Conservation (phyloP, 2,329 filamentous ascomycete genomes). For the Zymoseptoria passerinii region DNA sequence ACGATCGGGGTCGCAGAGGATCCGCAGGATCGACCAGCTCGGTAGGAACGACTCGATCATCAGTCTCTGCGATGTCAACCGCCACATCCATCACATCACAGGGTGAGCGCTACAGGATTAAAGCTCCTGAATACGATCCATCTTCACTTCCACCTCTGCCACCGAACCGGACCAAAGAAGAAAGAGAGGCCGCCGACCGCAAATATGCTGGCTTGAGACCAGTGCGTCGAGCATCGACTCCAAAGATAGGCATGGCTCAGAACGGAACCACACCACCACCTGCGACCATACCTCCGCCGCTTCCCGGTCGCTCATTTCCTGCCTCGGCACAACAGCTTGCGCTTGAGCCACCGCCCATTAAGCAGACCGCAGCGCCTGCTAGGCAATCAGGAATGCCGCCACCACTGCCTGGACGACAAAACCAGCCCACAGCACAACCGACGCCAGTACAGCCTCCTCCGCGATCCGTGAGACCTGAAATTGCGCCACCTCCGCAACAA, state of each 20-base stretch:
- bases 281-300: slow-evolving; percentile 7
- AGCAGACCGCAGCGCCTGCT: background rate
- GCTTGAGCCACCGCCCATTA: background rate
- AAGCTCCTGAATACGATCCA: slow-evolving; percentile 49
- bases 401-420: slow-evolving; percentile 4
- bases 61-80: slow-evolving; percentile 43
- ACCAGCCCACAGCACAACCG: slow-evolving; percentile 3
- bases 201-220: slow-evolving; percentile 16
- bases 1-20: slow-evolving; percentile 28
- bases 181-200: slow-evolving; percentile 29
- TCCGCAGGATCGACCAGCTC: slow-evolving; percentile 48
- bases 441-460: background rate
- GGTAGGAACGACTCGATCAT: slow-evolving; percentile 39
- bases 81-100: slow-evolving; percentile 23
- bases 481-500: slow-evolving; percentile 16
- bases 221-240: slow-evolving; percentile 18
- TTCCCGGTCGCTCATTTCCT: slow-evolving; percentile 1
- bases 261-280: slow-evolving; percentile 23
- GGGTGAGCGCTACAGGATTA: slow-evolving; percentile 19
- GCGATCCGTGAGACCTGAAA: slow-evolving; percentile 19
- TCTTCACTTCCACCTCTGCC: slow-evolving; percentile 47
- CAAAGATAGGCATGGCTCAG: slow-evolving; percentile 16
- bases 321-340: background rate
- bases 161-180: slow-evolving; percentile 39
- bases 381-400: background rate